Conservation (phyloP, 352 stramenopile genomes). For the Chrysophaeum taylorii region DNA sequence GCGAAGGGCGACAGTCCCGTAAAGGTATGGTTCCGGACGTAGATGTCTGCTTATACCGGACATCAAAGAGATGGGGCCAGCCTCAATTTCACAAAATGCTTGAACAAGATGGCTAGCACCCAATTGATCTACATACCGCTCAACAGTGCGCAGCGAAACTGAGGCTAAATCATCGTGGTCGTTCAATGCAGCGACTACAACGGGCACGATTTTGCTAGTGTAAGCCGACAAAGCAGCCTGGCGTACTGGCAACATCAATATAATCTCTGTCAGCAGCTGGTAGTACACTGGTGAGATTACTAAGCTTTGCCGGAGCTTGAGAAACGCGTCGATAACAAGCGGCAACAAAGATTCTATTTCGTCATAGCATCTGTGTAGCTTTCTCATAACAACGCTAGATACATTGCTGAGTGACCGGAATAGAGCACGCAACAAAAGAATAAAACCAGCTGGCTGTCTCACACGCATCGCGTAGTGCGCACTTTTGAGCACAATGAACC, state of each 20-base stretch:
- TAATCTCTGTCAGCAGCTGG: background rate
- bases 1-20: slow-evolving; percentile 84
- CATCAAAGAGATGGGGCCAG: slow-evolving; percentile 74
- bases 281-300: background rate
- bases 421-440: slow-evolving; percentile 77
- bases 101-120: too few species aligned
- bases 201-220: background rate
- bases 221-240: background rate
- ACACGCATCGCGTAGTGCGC: slow-evolving; percentile 70
- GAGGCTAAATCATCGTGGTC: background rate
- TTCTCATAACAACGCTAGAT: slow-evolving; percentile 41
- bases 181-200: background rate
- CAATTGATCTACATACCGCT: background rate
- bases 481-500: slow-evolving; percentile 80
- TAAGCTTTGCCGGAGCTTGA: background rate
- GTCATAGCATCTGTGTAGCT: slow-evolving; percentile 78
- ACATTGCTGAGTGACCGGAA: slow-evolving; percentile 56
- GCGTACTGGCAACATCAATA: background rate
- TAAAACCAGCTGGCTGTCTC: slow-evolving; percentile 78
- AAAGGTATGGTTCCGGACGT: slow-evolving; percentile 87
- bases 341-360: slow-evolving; percentile 22
- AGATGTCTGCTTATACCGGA: slow-evolving; percentile 86
- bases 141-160: background rate
- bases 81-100: too few species aligned
- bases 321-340: background rate